phyloP scores from a whole-genome alignment of 2,329 filamentous ascomycete genomes.

The Coniochaeta sp. region DNA sequence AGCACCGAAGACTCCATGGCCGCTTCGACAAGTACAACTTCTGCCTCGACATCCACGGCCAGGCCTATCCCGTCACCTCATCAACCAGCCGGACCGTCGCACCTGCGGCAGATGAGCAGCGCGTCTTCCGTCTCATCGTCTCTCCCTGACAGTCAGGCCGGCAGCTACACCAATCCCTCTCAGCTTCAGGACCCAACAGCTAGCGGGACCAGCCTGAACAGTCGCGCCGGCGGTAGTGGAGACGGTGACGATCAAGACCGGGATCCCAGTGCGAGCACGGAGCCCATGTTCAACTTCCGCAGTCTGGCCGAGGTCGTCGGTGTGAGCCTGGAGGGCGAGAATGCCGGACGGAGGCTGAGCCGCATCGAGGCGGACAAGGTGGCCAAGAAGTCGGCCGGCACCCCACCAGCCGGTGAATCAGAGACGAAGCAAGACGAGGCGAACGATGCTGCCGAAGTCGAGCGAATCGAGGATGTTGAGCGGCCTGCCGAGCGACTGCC shows the following conservation, averaged over 20 bases:
- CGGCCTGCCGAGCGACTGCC: conserved; percentile 7
- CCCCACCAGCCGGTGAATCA: conserved; percentile 4
- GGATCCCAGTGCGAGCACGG: conserved; percentile 44
- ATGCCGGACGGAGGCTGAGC: conserved; percentile 27
- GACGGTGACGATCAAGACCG: conserved; percentile 41
- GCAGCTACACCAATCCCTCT: conserved; percentile 37
- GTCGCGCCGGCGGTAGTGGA: conserved; percentile 32
- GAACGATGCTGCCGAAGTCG: conserved; percentile 25
- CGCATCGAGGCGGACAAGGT: conserved; percentile 19
- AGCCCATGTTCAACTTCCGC: conserved; percentile 87
- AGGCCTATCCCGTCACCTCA: conserved; percentile 40
- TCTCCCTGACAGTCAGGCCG: conserved; percentile 57
- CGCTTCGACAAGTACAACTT: conserved; percentile 10
- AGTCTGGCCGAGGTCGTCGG: conserved; percentile 82
- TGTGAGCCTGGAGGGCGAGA: conserved; percentile 45
- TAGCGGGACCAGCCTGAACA: conserved; percentile 46
- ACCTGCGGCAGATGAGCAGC: conserved; percentile 77
- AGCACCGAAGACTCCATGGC: conserved; percentile 2
- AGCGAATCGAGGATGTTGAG: conserved; percentile 26
- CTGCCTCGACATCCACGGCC: conserved; percentile 26
- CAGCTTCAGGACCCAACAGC: conserved; percentile 39
- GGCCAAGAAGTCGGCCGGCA: conserved; percentile 5
- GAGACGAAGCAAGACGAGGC: conserved; percentile 18
- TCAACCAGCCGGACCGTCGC: conserved; percentile 56
- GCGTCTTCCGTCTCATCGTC: conserved; percentile 81